Evolutionary conservation across 2,329 filamentous ascomycete genomes (phyloP).

Genomic region (Talaromyces sp.): DNA sequence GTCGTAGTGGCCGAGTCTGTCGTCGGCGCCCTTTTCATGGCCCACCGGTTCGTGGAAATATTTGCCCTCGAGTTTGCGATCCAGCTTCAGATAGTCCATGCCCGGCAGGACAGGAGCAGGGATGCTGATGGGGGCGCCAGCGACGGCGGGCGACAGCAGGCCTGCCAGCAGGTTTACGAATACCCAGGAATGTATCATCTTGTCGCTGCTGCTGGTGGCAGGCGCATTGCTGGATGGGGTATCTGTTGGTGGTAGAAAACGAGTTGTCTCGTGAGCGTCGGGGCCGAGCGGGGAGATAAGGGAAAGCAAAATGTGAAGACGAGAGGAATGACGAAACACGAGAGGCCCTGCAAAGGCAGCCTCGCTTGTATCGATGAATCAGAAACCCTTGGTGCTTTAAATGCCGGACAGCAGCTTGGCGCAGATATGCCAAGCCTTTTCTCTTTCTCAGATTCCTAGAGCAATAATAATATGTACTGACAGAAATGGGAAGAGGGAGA

Average conservation of each 20-base stretch:
- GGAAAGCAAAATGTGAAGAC: background rate
- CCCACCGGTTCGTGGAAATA: conserved; percentile 59
- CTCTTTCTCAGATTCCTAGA: background rate
- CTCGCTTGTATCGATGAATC: background rate
- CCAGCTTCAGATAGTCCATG: conserved; percentile 2
- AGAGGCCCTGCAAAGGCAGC: background rate
- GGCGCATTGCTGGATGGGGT: background rate
- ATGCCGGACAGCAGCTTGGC: background rate
- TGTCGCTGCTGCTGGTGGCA: background rate
- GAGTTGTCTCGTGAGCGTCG: background rate
- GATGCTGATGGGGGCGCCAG: background rate
- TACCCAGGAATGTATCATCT: background rate
- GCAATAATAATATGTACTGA: background rate
- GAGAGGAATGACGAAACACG: too few species aligned
- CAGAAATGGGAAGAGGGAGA: background rate
- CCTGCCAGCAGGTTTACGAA: background rate
- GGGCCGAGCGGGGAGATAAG: background rate
- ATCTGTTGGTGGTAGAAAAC: background rate
- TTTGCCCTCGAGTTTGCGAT: conserved; percentile 40
- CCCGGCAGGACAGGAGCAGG: conserved; percentile 6
- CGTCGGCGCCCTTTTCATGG: conserved; percentile 41
- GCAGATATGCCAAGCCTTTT: background rate
- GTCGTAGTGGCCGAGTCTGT: conserved; percentile 68
- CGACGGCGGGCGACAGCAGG: conserved; percentile 3
- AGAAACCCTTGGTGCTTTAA: background rate